Evolutionary conservation across 2,329 filamentous ascomycete genomes (phyloP), one percentile per base, ranked within the genome.

Genomic region (Paradendryphiella salina): DNA sequence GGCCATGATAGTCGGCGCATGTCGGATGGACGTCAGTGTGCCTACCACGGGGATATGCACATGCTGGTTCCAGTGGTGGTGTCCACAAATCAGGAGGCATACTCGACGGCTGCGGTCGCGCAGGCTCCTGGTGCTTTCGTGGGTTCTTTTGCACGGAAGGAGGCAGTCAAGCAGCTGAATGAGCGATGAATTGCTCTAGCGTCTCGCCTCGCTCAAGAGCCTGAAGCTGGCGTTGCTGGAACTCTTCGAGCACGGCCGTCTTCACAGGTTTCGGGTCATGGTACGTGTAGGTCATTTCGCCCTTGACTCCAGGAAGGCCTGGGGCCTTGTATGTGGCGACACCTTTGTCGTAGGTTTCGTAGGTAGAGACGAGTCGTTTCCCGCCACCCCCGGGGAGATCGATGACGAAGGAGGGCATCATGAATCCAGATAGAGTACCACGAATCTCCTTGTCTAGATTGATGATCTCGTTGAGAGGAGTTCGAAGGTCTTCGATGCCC

Each of bases 301-400:
- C 65, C 32, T 73, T 72, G 4, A 32, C 52, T 0, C 77, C 77
- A 3, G 71, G 77, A 2, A 85, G 72, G 1, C 81, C 79, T 0
- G 84, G 83, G 4, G 84, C 82, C 17, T 69, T 74, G 66, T 81
- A 86, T 0, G 67, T 79, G 9, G 82, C 83, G 17, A 82, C 65
- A 0, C 84, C 84, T 2, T 74, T 73, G 64, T 85, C 77, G 60
- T 86, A 86, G 1, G 70, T 76, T 46, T 80, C 73, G 57, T 75
- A 78, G 10, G 78, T 80, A 34, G 77, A 77, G 1, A 81, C 82
- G 9, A 83, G 76, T 35, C 84, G 79, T 73, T 87, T 86, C 2
- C 84, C 84, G 1, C 84, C 84, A 1, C 84, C 83, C 1, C 79
- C 82, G 0, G 84, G 84, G 4, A 87, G 77, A 63, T 87, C 83